Percentiles rank a stretch among this genome's conserved stretches.
phyloP scores from a whole-genome alignment of 1,139 yeast species.

The Suhomyces coccinellae region DNA sequence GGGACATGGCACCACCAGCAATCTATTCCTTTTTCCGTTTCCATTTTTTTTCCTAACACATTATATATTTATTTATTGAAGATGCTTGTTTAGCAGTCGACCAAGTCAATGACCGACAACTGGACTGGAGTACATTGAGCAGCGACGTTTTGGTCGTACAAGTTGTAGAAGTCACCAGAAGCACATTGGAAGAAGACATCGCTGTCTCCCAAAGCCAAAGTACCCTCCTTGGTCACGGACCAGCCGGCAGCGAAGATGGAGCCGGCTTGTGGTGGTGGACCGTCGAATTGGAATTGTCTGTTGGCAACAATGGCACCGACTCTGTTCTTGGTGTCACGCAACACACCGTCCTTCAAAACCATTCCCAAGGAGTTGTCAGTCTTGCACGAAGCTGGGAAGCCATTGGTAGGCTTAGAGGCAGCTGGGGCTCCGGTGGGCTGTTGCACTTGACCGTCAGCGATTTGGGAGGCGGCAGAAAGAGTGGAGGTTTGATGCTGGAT shows the following conservation, averaged over 20 bases:
- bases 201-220: slow-evolving; percentile 67
- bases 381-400: slow-evolving; percentile 25
- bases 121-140: slow-evolving; percentile 65
- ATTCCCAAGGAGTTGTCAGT: slow-evolving; percentile 30
- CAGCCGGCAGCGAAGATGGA: slow-evolving; percentile 73
- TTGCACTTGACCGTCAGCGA: slow-evolving; percentile 39
- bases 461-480: slow-evolving; percentile 33
- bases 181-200: slow-evolving; percentile 75
- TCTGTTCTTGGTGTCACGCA: slow-evolving; percentile 37
- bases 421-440: slow-evolving; percentile 21
- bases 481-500: slow-evolving; percentile 46
- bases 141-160: slow-evolving; percentile 70
- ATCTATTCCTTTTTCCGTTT: neutral
- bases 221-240: slow-evolving; percentile 65
- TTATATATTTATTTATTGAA: neutral
- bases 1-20: too few species aligned
- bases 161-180: slow-evolving; percentile 80
- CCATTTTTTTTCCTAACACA: neutral
- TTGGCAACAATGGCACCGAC: slow-evolving; percentile 47
- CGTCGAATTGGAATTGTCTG: slow-evolving; percentile 49
- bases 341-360: slow-evolving; percentile 29
- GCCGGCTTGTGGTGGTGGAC: slow-evolving; percentile 48
- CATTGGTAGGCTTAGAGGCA: slow-evolving; percentile 2
- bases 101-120: slow-evolving; percentile 63
- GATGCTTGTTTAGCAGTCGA: slow-evolving; percentile 46